Evolutionary conservation across 371 early-diverging fungal species (phyloP).

Genomic region (Choanephora cucurbitarum): DNA sequence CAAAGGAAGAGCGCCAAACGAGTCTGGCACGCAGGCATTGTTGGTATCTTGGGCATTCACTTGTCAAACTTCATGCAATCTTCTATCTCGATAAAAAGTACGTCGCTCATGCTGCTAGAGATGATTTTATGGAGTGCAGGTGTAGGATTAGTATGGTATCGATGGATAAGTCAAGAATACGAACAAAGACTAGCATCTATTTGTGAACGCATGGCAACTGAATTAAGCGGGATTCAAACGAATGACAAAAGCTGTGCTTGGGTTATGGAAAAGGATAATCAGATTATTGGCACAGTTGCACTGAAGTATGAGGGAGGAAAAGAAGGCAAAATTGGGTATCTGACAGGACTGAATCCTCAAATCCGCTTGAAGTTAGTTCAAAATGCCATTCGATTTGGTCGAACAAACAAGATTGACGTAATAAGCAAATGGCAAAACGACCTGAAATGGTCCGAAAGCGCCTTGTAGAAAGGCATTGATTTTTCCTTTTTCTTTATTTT

Average conservation of each 20-base stretch:
- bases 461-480: constrained; percentile 18
- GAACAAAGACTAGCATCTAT: constrained; percentile 3
- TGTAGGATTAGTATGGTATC: constrained; percentile 34
- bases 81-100: not conserved
- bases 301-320: constrained; percentile 25
- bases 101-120: constrained; percentile 15
- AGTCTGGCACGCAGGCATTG: constrained; percentile 41
- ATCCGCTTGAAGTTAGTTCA: constrained; percentile 36
- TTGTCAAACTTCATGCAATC: constrained; percentile 5
- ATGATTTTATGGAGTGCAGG: constrained; percentile 38
- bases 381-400: constrained; percentile 43
- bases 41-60: constrained; percentile 33
- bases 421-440: constrained; percentile 35
- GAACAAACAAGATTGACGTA: constrained; percentile 39
- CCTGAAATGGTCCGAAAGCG: constrained; percentile 31
- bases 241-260: constrained; percentile 34
- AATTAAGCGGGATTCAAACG: constrained; percentile 7
- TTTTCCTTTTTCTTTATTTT: not conserved
- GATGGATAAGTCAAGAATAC: constrained; percentile 21
- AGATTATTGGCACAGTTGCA: constrained; percentile 32
- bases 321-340: constrained; percentile 43
- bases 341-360: constrained; percentile 33
- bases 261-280: constrained; percentile 32
- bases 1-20: constrained; percentile 18
- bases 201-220: constrained; percentile 4